Percentiles rank a stretch among this genome's conserved stretches.
These are phyloP conservation scores for Neonectria faginata DNA, from an alignment of 2,329 filamentous ascomycete genomes.

Conservation along the genomic window DNA sequence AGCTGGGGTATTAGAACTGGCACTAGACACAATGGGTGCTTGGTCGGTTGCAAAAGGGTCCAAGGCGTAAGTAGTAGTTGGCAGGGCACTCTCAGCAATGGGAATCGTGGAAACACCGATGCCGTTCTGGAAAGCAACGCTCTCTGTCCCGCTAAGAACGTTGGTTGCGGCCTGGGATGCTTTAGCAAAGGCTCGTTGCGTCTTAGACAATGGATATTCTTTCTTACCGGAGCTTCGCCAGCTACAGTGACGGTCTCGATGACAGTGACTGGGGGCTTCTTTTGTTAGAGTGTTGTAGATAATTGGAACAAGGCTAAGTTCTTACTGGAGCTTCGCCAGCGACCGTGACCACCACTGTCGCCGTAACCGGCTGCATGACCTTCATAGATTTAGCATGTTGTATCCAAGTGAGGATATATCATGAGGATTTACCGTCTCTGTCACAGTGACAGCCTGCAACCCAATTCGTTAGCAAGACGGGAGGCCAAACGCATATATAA, in stretches of 20 bases:
- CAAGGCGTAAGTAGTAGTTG: slow-evolving; percentile 45
- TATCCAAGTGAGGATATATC: not conserved
- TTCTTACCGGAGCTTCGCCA: slow-evolving; percentile 23
- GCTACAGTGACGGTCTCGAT: slow-evolving; percentile 30
- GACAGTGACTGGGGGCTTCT: slow-evolving; percentile 18
- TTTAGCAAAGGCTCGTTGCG: not conserved
- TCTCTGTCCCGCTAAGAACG: slow-evolving; percentile 3
- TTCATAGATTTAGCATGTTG: slow-evolving; percentile 7
- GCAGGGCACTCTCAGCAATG: slow-evolving; percentile 41
- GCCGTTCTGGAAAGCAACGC: slow-evolving; percentile 32
- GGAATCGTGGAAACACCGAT: slow-evolving; percentile 49
- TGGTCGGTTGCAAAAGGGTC: slow-evolving; percentile 33
- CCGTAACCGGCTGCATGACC: slow-evolving; percentile 27
- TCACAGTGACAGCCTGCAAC: slow-evolving; percentile 34
- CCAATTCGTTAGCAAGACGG: slow-evolving; percentile 5
- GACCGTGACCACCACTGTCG: slow-evolving; percentile 29
- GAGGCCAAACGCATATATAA: too few relatives aligned
- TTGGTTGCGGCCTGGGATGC: slow-evolving; percentile 9
- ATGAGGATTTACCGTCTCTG: slow-evolving; percentile 21
- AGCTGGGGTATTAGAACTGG: slow-evolving; percentile 3
- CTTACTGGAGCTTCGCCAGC: slow-evolving; percentile 39
- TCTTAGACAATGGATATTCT: not conserved
- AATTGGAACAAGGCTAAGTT: not conserved
- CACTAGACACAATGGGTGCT: slow-evolving; percentile 1
- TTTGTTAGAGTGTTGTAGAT: slow-evolving; percentile 7